Evolutionary conservation across 1,139 yeast species (phyloP), one percentile per base, ranked within the genome.

Genomic region (Yamadazyma siamensis): DNA sequence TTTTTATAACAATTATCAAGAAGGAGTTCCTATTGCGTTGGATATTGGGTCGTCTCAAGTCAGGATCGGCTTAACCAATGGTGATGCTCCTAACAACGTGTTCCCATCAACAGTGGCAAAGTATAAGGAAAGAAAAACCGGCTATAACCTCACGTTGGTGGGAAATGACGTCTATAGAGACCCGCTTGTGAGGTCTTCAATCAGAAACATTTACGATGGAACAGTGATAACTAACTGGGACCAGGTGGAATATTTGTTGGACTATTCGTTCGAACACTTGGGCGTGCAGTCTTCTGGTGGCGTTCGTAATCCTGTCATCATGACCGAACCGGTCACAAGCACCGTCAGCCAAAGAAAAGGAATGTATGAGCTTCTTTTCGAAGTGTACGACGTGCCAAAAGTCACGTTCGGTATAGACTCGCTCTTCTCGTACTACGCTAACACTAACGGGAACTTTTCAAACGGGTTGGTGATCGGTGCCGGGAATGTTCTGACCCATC

Each of bases 191-290:
- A 73, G 80, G 40, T 71, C 85, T 16, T 79, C 82, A 29, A 73
- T 86, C 27, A 79, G 77, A 47, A 67, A 85, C 3, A 96, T 96
- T 0, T 91, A 75, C 51, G 98, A 94, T 55, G 96, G 95, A 0
- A 75, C 87, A 3, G 61, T 87, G 44, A 65, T 91, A 21, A 80
- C 94, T 17, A 91, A 89, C 54, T 94, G 98, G 97, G 98, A 94
- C 37, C 76, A 81, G 35, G 73, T 83, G 6, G 98, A 94, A 52
- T 73, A 70, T 34, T 74, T 91, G 33, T 55, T 94, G 34, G 97
- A 91, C 52, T 91, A 88, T 50, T 68, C 91, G 0, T 82, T 91
- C 52, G 75, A 79, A 36, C 94, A 85, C 53, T 51, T 91, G 31
- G 81, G 88, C 4, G 94, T 86, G 3, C 52, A 59, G 13, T 71